phyloP scores from a whole-genome alignment of 345 rosid genomes.

The Adansonia digitata region DNA sequence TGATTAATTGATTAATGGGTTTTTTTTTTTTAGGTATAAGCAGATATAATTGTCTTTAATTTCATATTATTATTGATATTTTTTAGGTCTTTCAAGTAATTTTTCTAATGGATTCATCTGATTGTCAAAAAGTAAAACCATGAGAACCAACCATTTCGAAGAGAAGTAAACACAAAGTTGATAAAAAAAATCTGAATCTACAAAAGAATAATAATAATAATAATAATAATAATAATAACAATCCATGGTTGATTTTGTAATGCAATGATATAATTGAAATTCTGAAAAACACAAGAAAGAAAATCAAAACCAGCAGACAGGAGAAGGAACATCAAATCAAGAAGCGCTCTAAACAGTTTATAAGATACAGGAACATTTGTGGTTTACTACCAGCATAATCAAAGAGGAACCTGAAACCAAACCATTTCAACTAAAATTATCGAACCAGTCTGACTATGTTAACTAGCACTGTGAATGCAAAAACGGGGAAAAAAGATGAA shows the following conservation, averaged over 20 bases:
- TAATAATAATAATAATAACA: too few species aligned
- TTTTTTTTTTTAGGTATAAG: too few species aligned
- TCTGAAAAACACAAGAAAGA: not conserved
- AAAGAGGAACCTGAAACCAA: slow-evolving; percentile 5
- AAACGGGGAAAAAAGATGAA: not conserved
- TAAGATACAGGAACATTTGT: slow-evolving; percentile 12
- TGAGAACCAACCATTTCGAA: slow-evolving; percentile 19
- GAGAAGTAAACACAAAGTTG: slow-evolving; percentile 9
- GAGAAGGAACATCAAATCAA: not conserved
- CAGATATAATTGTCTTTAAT: too few species aligned
- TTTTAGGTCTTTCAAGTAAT: too few species aligned
- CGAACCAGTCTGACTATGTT: not conserved
- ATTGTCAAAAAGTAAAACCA: too few species aligned
- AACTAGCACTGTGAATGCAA: too few species aligned
- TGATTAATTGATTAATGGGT: too few species aligned
- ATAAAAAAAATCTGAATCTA: slow-evolving; percentile 31
- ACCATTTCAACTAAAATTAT: not conserved
- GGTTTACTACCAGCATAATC: slow-evolving; percentile 10
- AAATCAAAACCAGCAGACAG: not conserved
- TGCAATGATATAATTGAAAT: not conserved
- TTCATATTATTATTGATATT: too few species aligned
- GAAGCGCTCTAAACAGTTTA: not conserved
- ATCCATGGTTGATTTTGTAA: not conserved
- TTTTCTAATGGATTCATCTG: too few species aligned
- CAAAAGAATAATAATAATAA: slow-evolving; percentile 18